A percentile compares a stretch with the other conserved stretches of the same genome.
These are phyloP conservation scores for Ophiostoma sp. DNA, from an alignment of 2,329 filamentous ascomycete genomes.

Conservation along the genomic window DNA sequence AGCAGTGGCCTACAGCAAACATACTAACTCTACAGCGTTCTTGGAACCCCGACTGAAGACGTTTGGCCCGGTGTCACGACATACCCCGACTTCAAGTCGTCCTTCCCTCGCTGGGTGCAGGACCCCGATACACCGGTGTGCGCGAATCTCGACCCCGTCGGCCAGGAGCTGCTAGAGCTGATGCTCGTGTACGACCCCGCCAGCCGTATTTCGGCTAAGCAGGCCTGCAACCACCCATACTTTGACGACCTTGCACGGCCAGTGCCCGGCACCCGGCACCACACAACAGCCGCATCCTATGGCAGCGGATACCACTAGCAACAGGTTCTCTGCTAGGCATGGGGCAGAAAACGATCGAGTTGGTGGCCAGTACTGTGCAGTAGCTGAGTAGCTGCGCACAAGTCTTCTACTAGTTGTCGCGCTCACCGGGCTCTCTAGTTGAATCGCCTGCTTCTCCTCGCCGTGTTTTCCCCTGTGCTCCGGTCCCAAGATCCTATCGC, in stretches of 20 bases:
- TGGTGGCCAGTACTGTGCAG: neutral
- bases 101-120: conserved; percentile 80
- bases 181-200: conserved; percentile 81
- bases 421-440: neutral
- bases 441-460: neutral
- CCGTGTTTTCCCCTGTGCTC: conserved; percentile 13
- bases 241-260: conserved; percentile 46
- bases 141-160: conserved; percentile 62
- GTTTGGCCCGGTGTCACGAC: conserved; percentile 82
- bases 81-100: conserved; percentile 83
- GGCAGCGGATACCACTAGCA: conserved; percentile 34
- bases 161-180: conserved; percentile 58
- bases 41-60: conserved; percentile 74
- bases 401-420: no score
- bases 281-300: conserved; percentile 23
- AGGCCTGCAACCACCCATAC: conserved; percentile 77
- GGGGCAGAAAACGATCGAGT: neutral
- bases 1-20: neutral
- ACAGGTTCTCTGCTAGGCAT: conserved; percentile 10
- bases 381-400: no score
- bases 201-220: conserved; percentile 77
- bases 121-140: conserved; percentile 60
- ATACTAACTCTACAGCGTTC: conserved; percentile 37
- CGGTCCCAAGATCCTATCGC: no score
- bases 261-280: conserved; percentile 10